Percentiles rank a stretch among this genome's conserved stretches.
Evolutionary conservation across 2,329 filamentous ascomycete genomes (phyloP).

Genomic region (Penicillium nordicum): DNA sequence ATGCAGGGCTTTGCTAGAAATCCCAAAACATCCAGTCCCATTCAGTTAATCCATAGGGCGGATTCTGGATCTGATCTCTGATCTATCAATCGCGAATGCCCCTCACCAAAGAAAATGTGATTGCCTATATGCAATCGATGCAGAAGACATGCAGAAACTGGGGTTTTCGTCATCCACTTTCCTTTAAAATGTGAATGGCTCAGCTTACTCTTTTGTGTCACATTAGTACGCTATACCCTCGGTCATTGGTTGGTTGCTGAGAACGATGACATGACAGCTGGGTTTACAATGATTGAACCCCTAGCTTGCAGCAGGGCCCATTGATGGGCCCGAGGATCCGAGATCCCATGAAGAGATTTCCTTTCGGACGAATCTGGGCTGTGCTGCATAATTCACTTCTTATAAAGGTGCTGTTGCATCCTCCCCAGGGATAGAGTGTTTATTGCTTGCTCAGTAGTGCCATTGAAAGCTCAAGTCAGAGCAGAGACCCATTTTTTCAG

Average conservation of each 20-base stretch:
- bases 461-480: neutral
- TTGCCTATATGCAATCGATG: conserved; percentile 21
- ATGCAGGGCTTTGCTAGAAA: conserved; percentile 4
- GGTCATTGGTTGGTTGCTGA: neutral
- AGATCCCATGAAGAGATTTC: neutral
- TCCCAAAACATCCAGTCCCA: neutral
- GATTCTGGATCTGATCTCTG: neutral
- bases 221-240: neutral
- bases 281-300: conserved; percentile 19
- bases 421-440: neutral
- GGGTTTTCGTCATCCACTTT: conserved; percentile 2
- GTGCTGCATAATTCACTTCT: neutral
- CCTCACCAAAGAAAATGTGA: conserved; percentile 4
- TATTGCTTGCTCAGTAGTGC: neutral
- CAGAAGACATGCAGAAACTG: conserved; percentile 5
- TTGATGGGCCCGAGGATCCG: conserved; percentile 5
- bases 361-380: neutral
- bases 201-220: neutral
- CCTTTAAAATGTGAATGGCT: conserved; percentile 1
- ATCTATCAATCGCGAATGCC: neutral
- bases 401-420: neutral
- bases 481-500: neutral
- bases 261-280: conserved; percentile 22
- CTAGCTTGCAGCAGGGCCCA: conserved; percentile 1
- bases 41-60: neutral